Conservation (phyloP, 2,329 filamentous ascomycete genomes). For the Fusarium sambucinum region DNA sequence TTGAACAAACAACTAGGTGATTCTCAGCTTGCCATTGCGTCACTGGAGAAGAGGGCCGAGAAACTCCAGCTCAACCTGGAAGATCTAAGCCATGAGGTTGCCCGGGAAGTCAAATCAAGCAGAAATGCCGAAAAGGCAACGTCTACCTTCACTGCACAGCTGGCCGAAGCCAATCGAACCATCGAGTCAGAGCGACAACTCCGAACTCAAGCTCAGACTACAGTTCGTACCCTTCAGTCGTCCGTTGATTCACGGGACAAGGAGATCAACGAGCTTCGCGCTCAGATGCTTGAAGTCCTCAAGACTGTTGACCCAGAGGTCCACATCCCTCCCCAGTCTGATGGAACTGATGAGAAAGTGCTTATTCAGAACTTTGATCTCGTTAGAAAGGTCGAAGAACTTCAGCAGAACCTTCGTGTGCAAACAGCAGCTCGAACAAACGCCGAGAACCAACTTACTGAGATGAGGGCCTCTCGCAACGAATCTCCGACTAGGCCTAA, state of each 20-base stretch:
- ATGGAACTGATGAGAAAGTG: conserved; percentile 70
- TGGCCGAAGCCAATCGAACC: conserved; percentile 89
- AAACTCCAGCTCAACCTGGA: conserved; percentile 90
- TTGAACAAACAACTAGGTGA: conserved; percentile 88
- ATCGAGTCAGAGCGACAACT: conserved; percentile 92
- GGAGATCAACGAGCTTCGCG: conserved; percentile 83
- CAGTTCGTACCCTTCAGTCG: conserved; percentile 82
- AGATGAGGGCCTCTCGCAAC: conserved; percentile 79
- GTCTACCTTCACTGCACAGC: conserved; percentile 81
- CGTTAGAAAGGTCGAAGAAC: conserved; percentile 84
- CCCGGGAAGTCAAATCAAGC: conserved; percentile 88
- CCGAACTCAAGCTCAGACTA: conserved; percentile 85
- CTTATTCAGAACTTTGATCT: conserved; percentile 84
- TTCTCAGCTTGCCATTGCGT: conserved; percentile 82
- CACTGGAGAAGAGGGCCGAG: conserved; percentile 93
- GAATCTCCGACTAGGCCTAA: conserved; percentile 79
- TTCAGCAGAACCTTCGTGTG: conserved; percentile 88
- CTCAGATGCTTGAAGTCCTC: conserved; percentile 83
- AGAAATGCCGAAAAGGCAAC: conserved; percentile 91
- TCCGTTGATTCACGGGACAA: conserved; percentile 83
- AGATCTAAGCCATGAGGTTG: conserved; percentile 92
- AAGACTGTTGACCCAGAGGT: conserved; percentile 87
- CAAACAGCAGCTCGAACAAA: conserved; percentile 84
- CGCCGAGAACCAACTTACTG: conserved; percentile 84
- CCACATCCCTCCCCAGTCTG: conserved; percentile 71